Evolutionary conservation across 805 yeast species (phyloP), one percentile per base, ranked within the genome.

Genomic region (Candida maesae): DNA sequence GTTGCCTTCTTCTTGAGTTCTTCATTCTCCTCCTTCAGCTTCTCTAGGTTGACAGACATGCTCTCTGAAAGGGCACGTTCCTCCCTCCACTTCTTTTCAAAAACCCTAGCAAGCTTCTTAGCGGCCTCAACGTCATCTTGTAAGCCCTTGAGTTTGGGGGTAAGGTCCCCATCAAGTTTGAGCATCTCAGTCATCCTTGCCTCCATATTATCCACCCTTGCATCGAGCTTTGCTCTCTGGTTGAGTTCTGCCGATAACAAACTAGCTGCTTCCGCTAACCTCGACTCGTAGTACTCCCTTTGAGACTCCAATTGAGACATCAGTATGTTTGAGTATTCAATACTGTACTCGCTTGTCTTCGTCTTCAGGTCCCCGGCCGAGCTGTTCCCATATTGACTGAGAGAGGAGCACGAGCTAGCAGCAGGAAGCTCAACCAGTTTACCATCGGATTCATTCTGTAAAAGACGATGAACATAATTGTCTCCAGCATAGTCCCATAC

Each of bases 401-500:
- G 24, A 4, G 51, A 39, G 6, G 51, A 33, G 4, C 43, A 33
- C 1, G 47, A 33, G 25, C 18, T 30, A 2, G 37, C 34, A 1
- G 50, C 42, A 10, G 49, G 47, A 12, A 88, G 67, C 59, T 89
- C 97, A 3, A 89, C 95, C 24, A 90, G 63, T 52, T 90, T 90
- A 0, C 97, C 97, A 58, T 89, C 96, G 0, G 82, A 71, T 58
- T 85, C 90, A 60, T 86, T 88, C 46, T 89, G 87, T 4, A 89
- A 74, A 32, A 89, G 64, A 36, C 97, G 63, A 60, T 89, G 97
- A 9, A 89, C 96, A 59, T 89, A 89, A 49, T 79, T 80, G 58
- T 89, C 97, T 2, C 90, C 90, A 0, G 90, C 89, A 59, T 89
- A 89, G 59, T 89, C 96, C 97, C 97, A 89, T 1, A 89, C 95